phyloP scores from a whole-genome alignment of 805 yeast species.

The Candida chilensis region DNA sequence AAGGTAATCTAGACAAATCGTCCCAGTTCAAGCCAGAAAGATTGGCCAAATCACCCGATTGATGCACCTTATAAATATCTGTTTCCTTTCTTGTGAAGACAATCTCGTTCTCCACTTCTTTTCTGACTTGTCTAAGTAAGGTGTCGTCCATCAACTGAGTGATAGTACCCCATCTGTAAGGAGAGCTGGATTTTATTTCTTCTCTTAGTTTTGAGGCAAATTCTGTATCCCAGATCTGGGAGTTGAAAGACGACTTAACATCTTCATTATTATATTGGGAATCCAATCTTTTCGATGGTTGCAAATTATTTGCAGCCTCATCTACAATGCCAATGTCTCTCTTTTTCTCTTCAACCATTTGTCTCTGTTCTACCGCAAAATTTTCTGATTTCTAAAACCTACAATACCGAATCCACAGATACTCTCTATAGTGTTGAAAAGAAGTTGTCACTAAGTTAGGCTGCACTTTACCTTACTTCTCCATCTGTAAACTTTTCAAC shows the following conservation, averaged over 20 bases:
- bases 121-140: constrained; percentile 68
- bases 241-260: constrained; percentile 31
- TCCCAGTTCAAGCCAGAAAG: constrained; percentile 74
- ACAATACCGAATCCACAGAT: too few species aligned
- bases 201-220: constrained; percentile 28
- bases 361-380: too few species aligned
- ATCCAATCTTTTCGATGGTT: too few species aligned
- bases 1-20: constrained; percentile 67
- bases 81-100: constrained; percentile 95
- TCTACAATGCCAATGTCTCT: too few species aligned
- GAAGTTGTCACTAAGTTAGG: too few species aligned
- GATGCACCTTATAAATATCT: constrained; percentile 89
- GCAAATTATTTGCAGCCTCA: too few species aligned
- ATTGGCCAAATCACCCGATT: constrained; percentile 88
- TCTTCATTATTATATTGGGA: too few species aligned
- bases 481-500: too few species aligned
- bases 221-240: constrained; percentile 34
- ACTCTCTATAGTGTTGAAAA: too few species aligned
- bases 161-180: constrained; percentile 89
- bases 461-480: too few species aligned
- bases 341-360: too few species aligned
- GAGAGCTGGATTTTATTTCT: constrained; percentile 49
- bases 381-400: too few species aligned
- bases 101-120: constrained; percentile 74
- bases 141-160: constrained; percentile 65